Evolutionary conservation across 768 basidiomycete species (phyloP), one percentile per base, ranked within the genome.

Genomic region (Boletellus sp.): DNA sequence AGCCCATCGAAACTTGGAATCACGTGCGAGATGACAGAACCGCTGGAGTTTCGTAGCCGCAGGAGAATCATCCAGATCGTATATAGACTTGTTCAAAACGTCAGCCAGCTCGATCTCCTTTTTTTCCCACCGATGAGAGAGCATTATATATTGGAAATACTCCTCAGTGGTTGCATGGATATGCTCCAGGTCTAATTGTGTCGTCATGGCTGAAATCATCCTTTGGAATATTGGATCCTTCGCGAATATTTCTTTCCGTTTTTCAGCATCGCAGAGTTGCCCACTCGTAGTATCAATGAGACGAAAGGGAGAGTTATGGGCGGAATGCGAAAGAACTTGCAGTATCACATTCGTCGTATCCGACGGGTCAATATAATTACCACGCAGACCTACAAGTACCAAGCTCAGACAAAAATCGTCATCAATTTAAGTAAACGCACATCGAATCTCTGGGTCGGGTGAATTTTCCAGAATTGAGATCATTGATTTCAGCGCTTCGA

Each of bases 241-340:
- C 13, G 19, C 26, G 32, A 61, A 61, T 28, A 61, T 49, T 11
- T 23, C 9, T 12, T 33, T 44, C 35, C 59, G 42, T 22, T 47
- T 34, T 8, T 61, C 56, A 2, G 42, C 48, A 11, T 62, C 53
- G n/a, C 60, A 61, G 17, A 61, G 47, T 1, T 10, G 45, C 10
- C 60, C 60, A 12, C 24, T 62, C 11, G 12, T 24, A 8, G 60
- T 62, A 38, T 61, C 60, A 16, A 61, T 52, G 34, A 61, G 57
- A 45, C 60, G 56, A 47, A 59, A 36, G 0, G 59, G 59, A 3
- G 35, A 44, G 6, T 51, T 12, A 16, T 19, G 16, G 19, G 3
- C 12, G 12, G 4, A 12, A 15, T 28, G 24, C 9, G 7, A 22
- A 3, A 48, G 36, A 3, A 28, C 41, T 0, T 41, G 23, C 28